Evolutionary conservation across 345 rosid species (phyloP).

Genomic region (Lumnitzera littorea): DNA sequence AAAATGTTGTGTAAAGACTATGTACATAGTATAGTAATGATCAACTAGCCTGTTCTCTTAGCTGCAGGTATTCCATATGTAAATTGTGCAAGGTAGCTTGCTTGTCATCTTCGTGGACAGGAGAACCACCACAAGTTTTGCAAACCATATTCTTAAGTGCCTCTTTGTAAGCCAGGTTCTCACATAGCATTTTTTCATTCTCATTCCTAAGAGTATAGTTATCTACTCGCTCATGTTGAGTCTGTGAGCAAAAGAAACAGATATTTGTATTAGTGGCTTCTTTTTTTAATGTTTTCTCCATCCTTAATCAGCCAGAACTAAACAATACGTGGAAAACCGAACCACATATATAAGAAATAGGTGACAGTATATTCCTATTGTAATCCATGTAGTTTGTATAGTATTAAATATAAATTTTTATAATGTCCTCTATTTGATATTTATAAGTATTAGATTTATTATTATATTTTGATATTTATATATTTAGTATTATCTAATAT

Average conservation of each 20-base stretch:
- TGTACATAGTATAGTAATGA: not conserved
- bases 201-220: slow-evolving; percentile 50
- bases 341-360: too few species aligned
- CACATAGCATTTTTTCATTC: slow-evolving; percentile 42
- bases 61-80: slow-evolving; percentile 33
- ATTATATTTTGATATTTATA: too few species aligned
- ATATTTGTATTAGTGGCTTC: not conserved
- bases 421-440: too few species aligned
- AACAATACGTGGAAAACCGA: too few species aligned
- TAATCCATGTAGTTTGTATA: too few species aligned
- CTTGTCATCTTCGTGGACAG: slow-evolving; percentile 39
- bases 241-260: slow-evolving; percentile 19
- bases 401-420: too few species aligned
- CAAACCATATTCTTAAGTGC: slow-evolving; percentile 49
- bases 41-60: slow-evolving; percentile 47
- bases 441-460: too few species aligned
- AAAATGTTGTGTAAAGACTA: not conserved
- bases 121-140: slow-evolving; percentile 63
- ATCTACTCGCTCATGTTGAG: slow-evolving; percentile 38
- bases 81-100: slow-evolving; percentile 24
- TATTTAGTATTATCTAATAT: too few species aligned
- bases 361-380: too few species aligned
- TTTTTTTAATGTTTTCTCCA: not conserved
- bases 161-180: slow-evolving; percentile 42
- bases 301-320: too few species aligned